Evolutionary conservation across 306 rosid genomes (phyloP).

Genomic region (Sechiopsis laciniata): DNA sequence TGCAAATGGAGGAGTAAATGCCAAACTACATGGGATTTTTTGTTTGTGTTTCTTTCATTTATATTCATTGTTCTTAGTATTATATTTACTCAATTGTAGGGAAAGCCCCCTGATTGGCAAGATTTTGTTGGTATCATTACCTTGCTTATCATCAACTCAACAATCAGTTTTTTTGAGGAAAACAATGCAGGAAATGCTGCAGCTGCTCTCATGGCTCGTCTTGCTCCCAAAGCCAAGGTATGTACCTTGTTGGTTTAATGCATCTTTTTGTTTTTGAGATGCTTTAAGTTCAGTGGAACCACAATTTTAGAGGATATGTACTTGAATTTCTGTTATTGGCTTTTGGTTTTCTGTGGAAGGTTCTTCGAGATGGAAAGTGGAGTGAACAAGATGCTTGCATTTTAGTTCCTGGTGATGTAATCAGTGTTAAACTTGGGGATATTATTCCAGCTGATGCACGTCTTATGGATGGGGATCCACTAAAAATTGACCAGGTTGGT

Average conservation of each 20-base stretch:
- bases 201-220: conserved; percentile 98
- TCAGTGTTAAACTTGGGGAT: no score
- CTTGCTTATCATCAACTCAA: conserved; percentile 84
- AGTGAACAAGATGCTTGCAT: conserved; percentile 72
- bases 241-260: neutral
- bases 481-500: no score
- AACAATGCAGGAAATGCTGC: conserved; percentile 99
- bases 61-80: neutral
- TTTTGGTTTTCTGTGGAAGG: conserved; percentile 31
- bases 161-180: conserved; percentile 94
- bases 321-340: neutral
- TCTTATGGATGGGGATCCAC: no score
- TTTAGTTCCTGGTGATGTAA: conserved; percentile 79
- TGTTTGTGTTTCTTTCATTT: neutral
- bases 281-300: no score
- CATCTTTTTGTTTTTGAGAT: neutral
- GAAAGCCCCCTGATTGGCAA: conserved; percentile 97
- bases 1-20: conserved; percentile 96
- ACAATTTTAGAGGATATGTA: neutral
- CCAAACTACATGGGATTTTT: conserved; percentile 17
- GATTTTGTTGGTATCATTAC: conserved; percentile 96
- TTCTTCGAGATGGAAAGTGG: conserved; percentile 98
- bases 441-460: no score
- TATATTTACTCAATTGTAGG: conserved; percentile 34
- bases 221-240: conserved; percentile 98